Evolutionary conservation across 768 basidiomycete species (phyloP).

Genomic region (Candolleomyces aberdarensis): DNA sequence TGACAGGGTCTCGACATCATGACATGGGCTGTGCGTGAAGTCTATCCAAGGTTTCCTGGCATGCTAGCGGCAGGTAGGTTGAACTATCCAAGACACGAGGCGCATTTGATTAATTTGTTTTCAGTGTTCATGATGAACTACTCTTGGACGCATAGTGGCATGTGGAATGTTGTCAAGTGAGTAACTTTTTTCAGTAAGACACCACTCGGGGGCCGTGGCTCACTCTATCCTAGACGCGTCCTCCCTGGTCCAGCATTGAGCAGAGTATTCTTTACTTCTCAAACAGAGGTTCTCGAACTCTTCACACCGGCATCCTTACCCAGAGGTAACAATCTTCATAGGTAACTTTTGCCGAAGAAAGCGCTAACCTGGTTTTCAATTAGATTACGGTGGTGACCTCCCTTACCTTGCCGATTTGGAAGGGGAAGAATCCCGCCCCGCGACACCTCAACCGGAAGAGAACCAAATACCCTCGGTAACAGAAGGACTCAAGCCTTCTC

Average conservation of each 20-base stretch:
- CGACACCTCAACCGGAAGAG: slow-evolving; percentile 6
- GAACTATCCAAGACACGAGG: neutral
- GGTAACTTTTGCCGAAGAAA: slow-evolving; percentile 7
- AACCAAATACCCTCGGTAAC: too few species aligned
- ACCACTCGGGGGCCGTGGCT: slow-evolving; percentile 6
- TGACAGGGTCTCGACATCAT: slow-evolving; percentile 57
- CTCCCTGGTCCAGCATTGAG: slow-evolving; percentile 59
- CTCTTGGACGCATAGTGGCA: slow-evolving; percentile 67
- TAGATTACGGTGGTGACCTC: slow-evolving; percentile 70
- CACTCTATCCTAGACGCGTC: slow-evolving; percentile 42
- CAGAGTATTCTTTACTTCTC: slow-evolving; percentile 64
- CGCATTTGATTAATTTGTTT: slow-evolving; percentile 9
- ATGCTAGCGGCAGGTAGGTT: slow-evolving; percentile 68
- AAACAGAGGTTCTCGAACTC: slow-evolving; percentile 50
- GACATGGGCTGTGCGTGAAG: slow-evolving; percentile 61
- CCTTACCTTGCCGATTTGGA: slow-evolving; percentile 38
- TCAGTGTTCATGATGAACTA: slow-evolving; percentile 71
- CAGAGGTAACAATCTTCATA: slow-evolving; percentile 41
- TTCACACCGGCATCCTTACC: slow-evolving; percentile 54
- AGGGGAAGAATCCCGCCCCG: slow-evolving; percentile 9
- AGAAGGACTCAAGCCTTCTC: too few species aligned
- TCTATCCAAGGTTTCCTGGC: slow-evolving; percentile 70
- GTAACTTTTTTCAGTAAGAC: slow-evolving; percentile 13
- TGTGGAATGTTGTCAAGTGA: slow-evolving; percentile 67
- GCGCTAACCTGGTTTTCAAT: slow-evolving; percentile 16